Conservation (phyloP, 495 filamentous ascomycete species). For the Pyrenopolyporus hunteri region DNA sequence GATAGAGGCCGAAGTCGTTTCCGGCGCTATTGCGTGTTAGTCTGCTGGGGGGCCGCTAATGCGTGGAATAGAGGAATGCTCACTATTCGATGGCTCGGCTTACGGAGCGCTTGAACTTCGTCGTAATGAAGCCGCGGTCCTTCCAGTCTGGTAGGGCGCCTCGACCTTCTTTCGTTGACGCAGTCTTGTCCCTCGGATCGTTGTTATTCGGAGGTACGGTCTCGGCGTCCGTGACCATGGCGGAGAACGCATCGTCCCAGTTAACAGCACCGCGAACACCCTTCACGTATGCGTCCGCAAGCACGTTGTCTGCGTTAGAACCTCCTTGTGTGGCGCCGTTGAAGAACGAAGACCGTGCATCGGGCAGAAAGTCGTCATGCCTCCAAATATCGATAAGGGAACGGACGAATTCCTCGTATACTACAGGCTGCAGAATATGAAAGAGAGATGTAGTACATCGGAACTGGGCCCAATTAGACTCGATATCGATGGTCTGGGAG, state of each 20-base stretch:
- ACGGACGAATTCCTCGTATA: slow-evolving; percentile 70
- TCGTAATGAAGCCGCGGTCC: slow-evolving; percentile 67
- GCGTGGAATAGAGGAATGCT: slow-evolving; percentile 7
- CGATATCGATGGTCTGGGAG: neutral
- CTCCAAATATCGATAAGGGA: slow-evolving; percentile 75
- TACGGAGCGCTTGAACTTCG: slow-evolving; percentile 65
- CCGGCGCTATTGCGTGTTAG: slow-evolving; percentile 41
- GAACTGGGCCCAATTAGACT: slow-evolving; percentile 48
- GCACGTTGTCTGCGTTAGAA: slow-evolving; percentile 74
- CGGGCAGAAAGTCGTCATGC: slow-evolving; percentile 69
- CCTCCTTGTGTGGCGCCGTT: slow-evolving; percentile 75
- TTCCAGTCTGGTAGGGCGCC: slow-evolving; percentile 76
- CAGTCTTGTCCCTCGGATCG: slow-evolving; percentile 64
- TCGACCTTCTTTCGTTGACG: slow-evolving; percentile 71
- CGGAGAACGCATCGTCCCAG: slow-evolving; percentile 71
- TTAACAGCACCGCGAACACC: slow-evolving; percentile 66
- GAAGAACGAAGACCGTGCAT: slow-evolving; percentile 71
- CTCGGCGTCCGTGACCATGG: slow-evolving; percentile 76
- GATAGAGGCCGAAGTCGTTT: slow-evolving; percentile 71
- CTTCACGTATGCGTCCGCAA: slow-evolving; percentile 78
- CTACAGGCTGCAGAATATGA: slow-evolving; percentile 67
- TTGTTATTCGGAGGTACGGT: slow-evolving; percentile 62
- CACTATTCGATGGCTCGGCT: slow-evolving; percentile 71
- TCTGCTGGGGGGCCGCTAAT: neutral
- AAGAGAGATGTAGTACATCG: slow-evolving; percentile 67